Conservation (phyloP, 2,329 filamentous ascomycete species). For the Albophoma yamanashiensis region DNA sequence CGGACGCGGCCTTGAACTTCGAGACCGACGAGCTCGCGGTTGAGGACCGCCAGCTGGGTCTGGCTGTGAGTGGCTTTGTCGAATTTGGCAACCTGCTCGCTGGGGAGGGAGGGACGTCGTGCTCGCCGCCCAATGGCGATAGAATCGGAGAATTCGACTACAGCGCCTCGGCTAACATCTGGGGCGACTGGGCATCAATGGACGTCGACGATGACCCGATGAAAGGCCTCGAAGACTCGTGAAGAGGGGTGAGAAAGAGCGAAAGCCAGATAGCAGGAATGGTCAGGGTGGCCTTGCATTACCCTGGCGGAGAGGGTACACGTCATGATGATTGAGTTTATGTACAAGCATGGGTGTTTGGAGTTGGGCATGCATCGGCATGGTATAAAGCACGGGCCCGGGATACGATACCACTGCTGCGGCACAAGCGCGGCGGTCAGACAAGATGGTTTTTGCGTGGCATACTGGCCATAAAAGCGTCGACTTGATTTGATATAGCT, state of each 20-base stretch:
- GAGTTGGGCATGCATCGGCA: neutral
- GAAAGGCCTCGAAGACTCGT: neutral
- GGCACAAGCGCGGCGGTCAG: neutral
- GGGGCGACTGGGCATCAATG: slow-evolving; percentile 16
- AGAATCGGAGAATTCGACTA: slow-evolving; percentile 18
- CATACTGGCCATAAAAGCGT: neutral
- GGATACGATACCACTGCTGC: neutral
- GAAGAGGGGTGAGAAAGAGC: neutral
- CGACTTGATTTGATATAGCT: neutral
- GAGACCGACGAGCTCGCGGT: slow-evolving; percentile 5
- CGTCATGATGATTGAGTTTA: neutral
- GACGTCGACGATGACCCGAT: neutral
- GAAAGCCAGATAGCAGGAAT: neutral
- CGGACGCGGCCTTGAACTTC: slow-evolving; percentile 40
- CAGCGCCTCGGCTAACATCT: slow-evolving; percentile 14
- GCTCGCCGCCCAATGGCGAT: slow-evolving; percentile 30
- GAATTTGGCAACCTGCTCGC: slow-evolving; percentile 39
- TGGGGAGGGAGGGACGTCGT: slow-evolving; percentile 35
- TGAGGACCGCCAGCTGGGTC: neutral
- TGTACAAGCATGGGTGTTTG: slow-evolving; percentile 1
- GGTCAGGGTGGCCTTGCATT: neutral
- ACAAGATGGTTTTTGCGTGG: neutral
- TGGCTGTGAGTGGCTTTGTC: slow-evolving; percentile 20
- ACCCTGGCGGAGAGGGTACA: neutral
- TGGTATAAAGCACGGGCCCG: neutral